Evolutionary conservation across 2,329 filamentous ascomycete genomes (phyloP), one percentile per base, ranked within the genome.

Genomic region (Cercospora sp.): DNA sequence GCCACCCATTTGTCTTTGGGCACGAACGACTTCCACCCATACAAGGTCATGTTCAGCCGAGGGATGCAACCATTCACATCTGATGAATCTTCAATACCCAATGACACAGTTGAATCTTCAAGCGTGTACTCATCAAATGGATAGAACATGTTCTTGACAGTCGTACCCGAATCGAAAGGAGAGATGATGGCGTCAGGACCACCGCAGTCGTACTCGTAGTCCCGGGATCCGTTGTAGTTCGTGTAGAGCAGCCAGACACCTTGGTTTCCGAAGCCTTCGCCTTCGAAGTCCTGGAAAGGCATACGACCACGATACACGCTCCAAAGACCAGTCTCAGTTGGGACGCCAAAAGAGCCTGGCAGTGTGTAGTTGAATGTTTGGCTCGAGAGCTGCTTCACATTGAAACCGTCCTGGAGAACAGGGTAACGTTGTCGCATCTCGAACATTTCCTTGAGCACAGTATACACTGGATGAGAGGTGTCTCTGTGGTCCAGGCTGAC

Each of bases 401-500:
- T 81, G 72, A 82, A 87, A 0, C 88, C 88, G 72, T 89, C 87
- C 58, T 88, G 88, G 18, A 90, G 79, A 0, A 85, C 84, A 0
- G 86, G 85, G 62, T 83, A 89, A 33, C 85, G 77, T 18, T 83
- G 75, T 66, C 88, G 83, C 76, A 90, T 81, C 70, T 89, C 83
- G 70, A 86, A 88, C 84, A 89, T 88, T 55, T 84, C 80, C 75
- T 87, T 89, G 69, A 89, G 80, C 55, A 87, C 84, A 70, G 87
- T 89, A 48, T 87, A 83, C 36, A 90, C 78, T 2, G 87, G 87
- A 70, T 87, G 84, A 9, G 87, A 84, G 1, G 88, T 86, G 73
- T 90, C 87, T 45, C 87, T 81, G 73, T 90, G 88, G 72, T 90
- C 88, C 45, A 86, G 83, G 39, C 84, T 84, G 62, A 87, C 85